Conservation (phyloP, 1,284 basidiomycete genomes). For the Dichomitus squalens region DNA sequence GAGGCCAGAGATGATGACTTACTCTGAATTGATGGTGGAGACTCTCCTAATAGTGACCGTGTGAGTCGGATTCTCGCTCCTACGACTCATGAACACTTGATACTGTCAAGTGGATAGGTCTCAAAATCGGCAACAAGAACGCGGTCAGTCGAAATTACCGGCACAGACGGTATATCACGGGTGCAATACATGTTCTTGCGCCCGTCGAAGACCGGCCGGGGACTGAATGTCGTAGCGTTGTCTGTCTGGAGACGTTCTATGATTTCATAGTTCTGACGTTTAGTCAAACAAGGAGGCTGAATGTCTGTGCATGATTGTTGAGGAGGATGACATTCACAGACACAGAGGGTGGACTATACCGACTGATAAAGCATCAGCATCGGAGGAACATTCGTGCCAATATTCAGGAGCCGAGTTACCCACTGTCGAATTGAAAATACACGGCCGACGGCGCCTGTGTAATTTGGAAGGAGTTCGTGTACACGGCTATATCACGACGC, state of each 20-base stretch:
- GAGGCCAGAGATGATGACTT: background rate
- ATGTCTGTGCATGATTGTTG: background rate
- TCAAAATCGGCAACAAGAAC: too few species aligned
- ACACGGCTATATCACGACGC: background rate
- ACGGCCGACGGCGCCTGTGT: background rate
- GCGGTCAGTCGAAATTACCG: background rate
- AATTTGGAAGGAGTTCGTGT: background rate
- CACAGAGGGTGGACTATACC: background rate
- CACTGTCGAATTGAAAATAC: background rate
- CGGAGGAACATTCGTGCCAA: too few species aligned
- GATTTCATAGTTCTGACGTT: slow-evolving; percentile 23
- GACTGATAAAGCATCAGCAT: background rate
- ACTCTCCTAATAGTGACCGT: slow-evolving; percentile 16
- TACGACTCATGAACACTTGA: too few species aligned
- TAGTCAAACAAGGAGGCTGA: slow-evolving; percentile 1
- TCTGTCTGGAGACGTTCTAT: slow-evolving; percentile 23
- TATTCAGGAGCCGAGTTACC: background rate
- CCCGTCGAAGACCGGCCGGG: slow-evolving; percentile 28
- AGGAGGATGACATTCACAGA: background rate
- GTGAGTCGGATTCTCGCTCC: slow-evolving; percentile 1
- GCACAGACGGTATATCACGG: background rate
- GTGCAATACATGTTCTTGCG: slow-evolving; percentile 22
- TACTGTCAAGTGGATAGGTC: too few species aligned
- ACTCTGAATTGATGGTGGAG: slow-evolving; percentile 18
- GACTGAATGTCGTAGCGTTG: slow-evolving; percentile 22